A percentile compares a stretch with the other conserved stretches of the same genome.
phyloP scores from a whole-genome alignment of 192 early-diverging fungal genomes.

The Coemansia sp. region DNA sequence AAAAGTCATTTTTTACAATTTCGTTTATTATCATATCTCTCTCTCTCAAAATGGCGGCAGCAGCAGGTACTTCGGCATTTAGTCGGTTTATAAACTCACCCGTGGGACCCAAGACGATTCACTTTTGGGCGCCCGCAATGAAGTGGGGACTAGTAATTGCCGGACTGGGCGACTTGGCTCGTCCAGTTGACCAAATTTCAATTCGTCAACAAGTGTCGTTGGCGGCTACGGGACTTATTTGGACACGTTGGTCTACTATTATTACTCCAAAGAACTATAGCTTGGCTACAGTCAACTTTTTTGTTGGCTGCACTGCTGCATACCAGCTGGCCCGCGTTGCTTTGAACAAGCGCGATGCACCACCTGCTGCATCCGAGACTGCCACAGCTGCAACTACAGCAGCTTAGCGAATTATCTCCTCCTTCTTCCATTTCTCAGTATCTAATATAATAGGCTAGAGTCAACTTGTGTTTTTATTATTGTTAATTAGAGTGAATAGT shows the following conservation, averaged over 20 bases:
- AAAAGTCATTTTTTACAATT: not conserved
- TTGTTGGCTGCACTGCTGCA: slow-evolving; percentile 87
- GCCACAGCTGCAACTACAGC: not conserved
- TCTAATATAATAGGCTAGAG: not conserved
- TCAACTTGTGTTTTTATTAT: not conserved
- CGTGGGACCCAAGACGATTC: slow-evolving; percentile 96
- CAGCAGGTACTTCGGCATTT: slow-evolving; percentile 60
- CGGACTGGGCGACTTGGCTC: slow-evolving; percentile 83
- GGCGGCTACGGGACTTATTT: slow-evolving; percentile 93
- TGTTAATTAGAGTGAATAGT: not conserved
- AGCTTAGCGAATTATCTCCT: not conserved
- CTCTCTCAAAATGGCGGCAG: slow-evolving; percentile 17
- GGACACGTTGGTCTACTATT: slow-evolving; percentile 92
- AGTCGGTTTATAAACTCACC: slow-evolving; percentile 72
- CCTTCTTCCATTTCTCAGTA: not conserved
- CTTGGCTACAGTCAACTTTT: slow-evolving; percentile 89
- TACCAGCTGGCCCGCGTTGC: slow-evolving; percentile 85
- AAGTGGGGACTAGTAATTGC: slow-evolving; percentile 89
- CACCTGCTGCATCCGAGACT: not conserved
- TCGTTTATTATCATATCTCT: not conserved
- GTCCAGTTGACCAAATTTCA: slow-evolving; percentile 89
- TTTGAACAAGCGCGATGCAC: slow-evolving; percentile 11
- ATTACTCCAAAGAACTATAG: slow-evolving; percentile 94
- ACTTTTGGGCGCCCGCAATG: slow-evolving; percentile 92
- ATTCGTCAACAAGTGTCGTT: slow-evolving; percentile 85